Evolutionary conservation across 257 asterid species (phyloP), one percentile per base, ranked within the genome.

Genomic region (Mentha longifolia): DNA sequence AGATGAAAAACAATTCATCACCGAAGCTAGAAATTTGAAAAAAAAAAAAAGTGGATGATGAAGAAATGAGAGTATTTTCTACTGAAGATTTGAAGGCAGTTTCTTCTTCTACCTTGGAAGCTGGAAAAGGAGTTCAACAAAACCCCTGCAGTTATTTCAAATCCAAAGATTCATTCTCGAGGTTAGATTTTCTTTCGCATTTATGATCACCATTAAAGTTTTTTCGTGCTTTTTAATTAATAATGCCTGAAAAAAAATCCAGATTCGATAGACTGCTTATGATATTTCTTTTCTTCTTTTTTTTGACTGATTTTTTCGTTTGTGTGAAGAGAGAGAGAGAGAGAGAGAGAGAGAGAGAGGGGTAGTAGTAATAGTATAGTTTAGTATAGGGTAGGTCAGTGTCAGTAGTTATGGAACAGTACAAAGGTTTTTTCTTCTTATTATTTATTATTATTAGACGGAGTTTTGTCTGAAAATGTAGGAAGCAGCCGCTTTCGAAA

Each of bases 401-500:
- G 73, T 87, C 77, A 67, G 59, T 67, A 70, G 74, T 73, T 54
- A 17, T 20, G 74, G 54, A 72, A 73, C 41, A 68, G 79, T 81
- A 76, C 56, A 68, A 56, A 67, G 67, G 30, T 50, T 20, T 58
- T n/a, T 50, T n/a, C 4, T 50, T 50, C 16, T 7, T 6, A 6
- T n/a, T 9, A n/a, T 37, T 68, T 39, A 14, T 28, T 28, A 28
- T 7, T 35, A 6, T 35, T 30, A 33, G 25, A 20, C 55, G 41
- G 70, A 72, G 56, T 64, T 80, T 81, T 85, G 86, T 86, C 85
- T 80, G 78, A 59, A 35, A 63, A 81, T 82, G 80, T 80, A 75
- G 68, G 61, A 80, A 82, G 62, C 72, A 39, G 74, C 78, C 74
- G 84, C 84, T 86, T 82, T 88, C 94, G 74, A 31, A 79, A 70